A percentile compares a stretch with the other conserved stretches of the same genome.
phyloP scores from a whole-genome alignment of 1,139 yeast genomes.

The Hemisphaericaspora subhashii region DNA sequence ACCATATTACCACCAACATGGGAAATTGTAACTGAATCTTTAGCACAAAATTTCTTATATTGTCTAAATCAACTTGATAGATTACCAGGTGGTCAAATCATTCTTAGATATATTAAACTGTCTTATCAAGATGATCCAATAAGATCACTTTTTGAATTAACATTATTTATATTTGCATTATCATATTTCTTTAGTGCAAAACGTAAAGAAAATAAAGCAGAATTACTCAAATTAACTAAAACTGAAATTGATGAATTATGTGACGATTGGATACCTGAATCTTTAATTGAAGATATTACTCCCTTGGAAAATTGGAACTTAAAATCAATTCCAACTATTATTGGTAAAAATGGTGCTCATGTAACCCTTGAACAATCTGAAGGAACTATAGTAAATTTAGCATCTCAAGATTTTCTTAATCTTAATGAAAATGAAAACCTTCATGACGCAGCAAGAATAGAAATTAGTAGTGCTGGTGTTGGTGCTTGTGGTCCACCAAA shows the following conservation, averaged over 20 bases:
- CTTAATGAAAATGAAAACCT: conserved; percentile 51
- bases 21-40: conserved; percentile 36
- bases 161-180: conserved; percentile 79
- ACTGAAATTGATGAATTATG: conserved; percentile 80
- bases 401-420: conserved; percentile 63
- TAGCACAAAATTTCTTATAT: conserved; percentile 35
- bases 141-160: conserved; percentile 78
- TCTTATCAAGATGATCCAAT: conserved; percentile 94
- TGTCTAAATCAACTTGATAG: conserved; percentile 38
- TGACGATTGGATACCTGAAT: conserved; percentile 90
- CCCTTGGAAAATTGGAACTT: conserved; percentile 62
- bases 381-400: conserved; percentile 51
- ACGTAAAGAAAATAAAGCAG: conserved; percentile 75
- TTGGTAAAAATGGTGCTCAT: conserved; percentile 57
- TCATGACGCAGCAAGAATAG: conserved; percentile 54
- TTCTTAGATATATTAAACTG: conserved; percentile 77
- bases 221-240: conserved; percentile 61
- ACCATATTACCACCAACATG: conserved; percentile 39
- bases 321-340: conserved; percentile 60
- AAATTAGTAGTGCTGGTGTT: conserved; percentile 77
- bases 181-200: conserved; percentile 82
- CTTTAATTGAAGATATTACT: conserved; percentile 59
- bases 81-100: conserved; percentile 80
- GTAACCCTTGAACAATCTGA: conserved; percentile 24
- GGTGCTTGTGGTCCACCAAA: conserved; percentile 99